Conservation (phyloP, 768 basidiomycete genomes). For the Cystofilobasidium bisporidii region DNA sequence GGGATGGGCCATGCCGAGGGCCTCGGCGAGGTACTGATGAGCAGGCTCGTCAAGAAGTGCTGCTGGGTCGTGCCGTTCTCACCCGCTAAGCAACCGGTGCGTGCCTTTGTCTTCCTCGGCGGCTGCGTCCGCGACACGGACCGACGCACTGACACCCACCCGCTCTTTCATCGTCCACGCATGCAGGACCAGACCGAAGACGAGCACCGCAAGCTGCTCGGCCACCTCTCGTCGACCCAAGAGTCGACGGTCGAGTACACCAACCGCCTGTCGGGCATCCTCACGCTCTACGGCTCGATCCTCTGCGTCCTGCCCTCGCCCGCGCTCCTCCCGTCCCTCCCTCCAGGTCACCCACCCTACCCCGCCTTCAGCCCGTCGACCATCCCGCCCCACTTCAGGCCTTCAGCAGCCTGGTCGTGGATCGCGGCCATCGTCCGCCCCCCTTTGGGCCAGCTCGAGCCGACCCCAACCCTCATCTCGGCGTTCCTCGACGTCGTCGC, state of each 20-base stretch:
- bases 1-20: slow-evolving; percentile 47
- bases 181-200: slow-evolving; percentile 39
- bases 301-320: slow-evolving; percentile 42
- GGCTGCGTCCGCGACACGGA: neutral
- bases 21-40: slow-evolving; percentile 69
- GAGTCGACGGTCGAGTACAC: slow-evolving; percentile 58
- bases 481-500: slow-evolving; percentile 16
- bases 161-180: no score
- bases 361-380: neutral
- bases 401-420: slow-evolving; percentile 21
- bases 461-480: slow-evolving; percentile 6
- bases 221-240: slow-evolving; percentile 34
- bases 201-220: slow-evolving; percentile 42
- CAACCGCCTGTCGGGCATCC: slow-evolving; percentile 61
- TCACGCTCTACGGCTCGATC: slow-evolving; percentile 79
- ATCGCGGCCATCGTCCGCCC: slow-evolving; percentile 17
- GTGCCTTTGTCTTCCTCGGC: slow-evolving; percentile 22
- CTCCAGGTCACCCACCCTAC: slow-evolving; percentile 19
- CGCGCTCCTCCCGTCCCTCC: neutral
- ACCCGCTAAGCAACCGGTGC: slow-evolving; percentile 49
- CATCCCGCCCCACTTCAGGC: slow-evolving; percentile 16
- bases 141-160: no score
- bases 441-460: neutral
- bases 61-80: slow-evolving; percentile 71
- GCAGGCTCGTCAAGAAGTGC: slow-evolving; percentile 76